A percentile compares a stretch with the other conserved stretches of the same genome.
Conservation (phyloP, 768 basidiomycete genomes). For the Xerocomellus intermedius region DNA sequence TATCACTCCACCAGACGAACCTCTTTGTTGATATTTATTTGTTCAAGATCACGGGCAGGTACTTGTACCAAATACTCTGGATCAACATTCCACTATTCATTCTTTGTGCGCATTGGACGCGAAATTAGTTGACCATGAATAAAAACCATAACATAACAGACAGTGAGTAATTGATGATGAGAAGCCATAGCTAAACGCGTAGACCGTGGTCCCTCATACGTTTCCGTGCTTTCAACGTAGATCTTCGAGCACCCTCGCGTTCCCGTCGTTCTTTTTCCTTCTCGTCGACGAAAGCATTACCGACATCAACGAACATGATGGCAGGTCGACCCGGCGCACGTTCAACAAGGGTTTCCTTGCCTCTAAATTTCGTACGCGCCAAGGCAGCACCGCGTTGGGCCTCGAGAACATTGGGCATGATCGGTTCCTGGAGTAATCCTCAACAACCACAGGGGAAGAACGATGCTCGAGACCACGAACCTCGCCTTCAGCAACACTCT, state of each 20-base stretch:
- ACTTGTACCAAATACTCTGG: no score
- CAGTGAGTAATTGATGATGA: background rate
- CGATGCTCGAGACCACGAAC: conserved; percentile 38
- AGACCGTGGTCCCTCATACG: conserved; percentile 19
- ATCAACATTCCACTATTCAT: background rate
- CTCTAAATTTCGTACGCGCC: conserved; percentile 37
- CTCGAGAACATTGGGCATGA: conserved; percentile 57
- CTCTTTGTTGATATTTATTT: conserved; percentile 25
- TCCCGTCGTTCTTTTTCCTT: conserved; percentile 52
- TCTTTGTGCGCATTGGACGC: background rate
- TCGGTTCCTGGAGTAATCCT: conserved; percentile 48
- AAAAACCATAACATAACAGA: background rate
- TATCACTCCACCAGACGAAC: background rate
- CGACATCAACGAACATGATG: conserved; percentile 72
- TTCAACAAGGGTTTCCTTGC: conserved; percentile 38
- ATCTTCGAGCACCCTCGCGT: conserved; percentile 48
- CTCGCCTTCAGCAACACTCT: conserved; percentile 67
- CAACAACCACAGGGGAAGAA: background rate
- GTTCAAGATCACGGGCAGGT: background rate
- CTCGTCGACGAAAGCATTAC: conserved; percentile 63
- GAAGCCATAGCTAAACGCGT: conserved; percentile 2
- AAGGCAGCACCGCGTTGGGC: conserved; percentile 42
- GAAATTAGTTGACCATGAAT: background rate
- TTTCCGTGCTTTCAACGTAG: conserved; percentile 33
- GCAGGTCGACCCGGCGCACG: conserved; percentile 48